phyloP scores from a whole-genome alignment of 768 basidiomycete species.

The Rhizopogon vulgaris region DNA sequence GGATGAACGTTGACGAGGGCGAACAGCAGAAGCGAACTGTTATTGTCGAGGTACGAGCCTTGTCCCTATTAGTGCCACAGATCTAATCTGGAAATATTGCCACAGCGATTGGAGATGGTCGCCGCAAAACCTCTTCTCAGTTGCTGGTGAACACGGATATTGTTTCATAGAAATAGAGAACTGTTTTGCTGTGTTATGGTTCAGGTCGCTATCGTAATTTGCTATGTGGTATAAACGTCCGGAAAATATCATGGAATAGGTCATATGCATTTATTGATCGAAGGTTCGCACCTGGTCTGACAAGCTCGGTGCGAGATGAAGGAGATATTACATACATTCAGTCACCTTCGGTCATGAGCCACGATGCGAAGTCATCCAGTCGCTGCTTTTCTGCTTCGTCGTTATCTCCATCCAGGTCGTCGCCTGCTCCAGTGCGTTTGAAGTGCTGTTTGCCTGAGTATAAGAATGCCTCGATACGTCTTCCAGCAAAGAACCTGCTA shows the following conservation, averaged over 20 bases:
- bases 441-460: constrained; percentile 81
- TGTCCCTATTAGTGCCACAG: background rate
- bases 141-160: constrained; percentile 38
- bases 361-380: constrained; percentile 81
- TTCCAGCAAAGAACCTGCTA: constrained; percentile 83
- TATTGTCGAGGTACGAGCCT: constrained; percentile 59
- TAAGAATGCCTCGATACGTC: constrained; percentile 74
- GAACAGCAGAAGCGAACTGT: constrained; percentile 50
- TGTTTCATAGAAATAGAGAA: background rate
- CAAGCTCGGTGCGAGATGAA: background rate
- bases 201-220: background rate
- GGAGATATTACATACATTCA: constrained; percentile 18
- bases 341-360: constrained; percentile 81
- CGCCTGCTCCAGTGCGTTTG: constrained; percentile 63
- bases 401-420: constrained; percentile 56
- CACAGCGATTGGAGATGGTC: constrained; percentile 68
- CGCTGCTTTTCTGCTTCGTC: constrained; percentile 78
- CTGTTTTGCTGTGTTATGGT: background rate
- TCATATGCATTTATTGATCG: background rate
- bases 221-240: background rate
- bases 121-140: constrained; percentile 63
- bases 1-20: constrained; percentile 35
- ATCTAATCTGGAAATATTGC: background rate
- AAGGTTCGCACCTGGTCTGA: background rate
- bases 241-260: background rate